Conservation (phyloP, 2,329 filamentous ascomycete species). For the Cladosporium halotolerans region DNA sequence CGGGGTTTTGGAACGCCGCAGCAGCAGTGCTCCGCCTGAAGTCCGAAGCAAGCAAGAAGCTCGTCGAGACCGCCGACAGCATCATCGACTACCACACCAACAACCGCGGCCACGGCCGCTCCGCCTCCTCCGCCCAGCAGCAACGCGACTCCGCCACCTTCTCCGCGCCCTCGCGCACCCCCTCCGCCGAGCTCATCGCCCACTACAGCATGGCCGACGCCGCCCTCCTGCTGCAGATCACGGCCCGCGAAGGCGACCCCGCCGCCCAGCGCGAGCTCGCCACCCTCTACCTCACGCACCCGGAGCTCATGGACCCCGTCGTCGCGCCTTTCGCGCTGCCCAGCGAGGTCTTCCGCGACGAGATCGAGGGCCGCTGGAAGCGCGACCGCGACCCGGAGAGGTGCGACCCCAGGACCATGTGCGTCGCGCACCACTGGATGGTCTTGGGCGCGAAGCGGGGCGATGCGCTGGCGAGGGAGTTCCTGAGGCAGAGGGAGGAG, state of each 20-base stretch:
- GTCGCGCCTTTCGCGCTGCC: constrained; percentile 79
- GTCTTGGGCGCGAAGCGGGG: constrained; percentile 79
- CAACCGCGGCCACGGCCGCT: constrained; percentile 43
- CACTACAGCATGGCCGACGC: constrained; percentile 72
- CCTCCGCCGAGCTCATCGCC: constrained; percentile 38
- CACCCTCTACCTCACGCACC: constrained; percentile 86
- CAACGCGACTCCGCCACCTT: constrained; percentile 29
- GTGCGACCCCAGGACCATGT: constrained; percentile 84
- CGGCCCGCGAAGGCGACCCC: constrained; percentile 83
- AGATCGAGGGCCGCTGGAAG: constrained; percentile 64
- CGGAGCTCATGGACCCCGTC: constrained; percentile 72
- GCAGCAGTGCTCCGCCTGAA: constrained; percentile 84
- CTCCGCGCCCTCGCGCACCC: constrained; percentile 20
- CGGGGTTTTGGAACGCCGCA: constrained; percentile 85
- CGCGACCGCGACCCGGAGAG: constrained; percentile 55
- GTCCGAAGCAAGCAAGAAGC: constrained; percentile 77
- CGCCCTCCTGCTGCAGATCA: constrained; percentile 84
- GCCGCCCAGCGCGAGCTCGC: constrained; percentile 89
- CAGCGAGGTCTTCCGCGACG: constrained; percentile 82
- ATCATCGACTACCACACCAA: constrained; percentile 64
- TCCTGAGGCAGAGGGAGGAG: constrained; percentile 66
- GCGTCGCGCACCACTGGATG: constrained; percentile 96
- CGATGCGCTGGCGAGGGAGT: constrained; percentile 75
- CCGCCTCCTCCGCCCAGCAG: constrained; percentile 28
- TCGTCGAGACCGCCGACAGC: constrained; percentile 67